Evolutionary conservation across 2,329 filamentous ascomycete species (phyloP), one percentile per base, ranked within the genome.

Genomic region (Fusarium sp.): DNA sequence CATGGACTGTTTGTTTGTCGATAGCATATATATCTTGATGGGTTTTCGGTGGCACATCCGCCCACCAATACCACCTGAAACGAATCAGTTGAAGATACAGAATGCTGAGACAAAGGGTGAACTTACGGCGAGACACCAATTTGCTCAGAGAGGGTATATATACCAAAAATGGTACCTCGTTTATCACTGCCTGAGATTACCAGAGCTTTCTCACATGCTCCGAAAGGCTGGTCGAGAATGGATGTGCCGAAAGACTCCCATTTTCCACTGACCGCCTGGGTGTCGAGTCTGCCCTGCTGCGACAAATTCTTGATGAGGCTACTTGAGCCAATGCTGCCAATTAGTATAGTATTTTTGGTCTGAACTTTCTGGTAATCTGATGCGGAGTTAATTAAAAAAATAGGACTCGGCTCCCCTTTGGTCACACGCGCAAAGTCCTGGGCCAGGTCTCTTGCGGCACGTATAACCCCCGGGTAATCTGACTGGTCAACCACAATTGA

Each of bases 1-100:
- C 82, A 46, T 87, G 67, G 3, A 40, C 6, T 0, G 61, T 72
- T 6, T 44, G 11, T 10, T 56, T 69, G 3, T 32, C 7, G 6
- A 28, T 39, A 0, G 67, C 65, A 17, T 56, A 24, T 1, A 72
- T 45, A 1, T 40, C 5, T 2, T 15, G 1, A 11, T 69, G 58
- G 3, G 47, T 14, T 9, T 65, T 56, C 2, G 70, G 40, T 1
- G 65, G 54, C 1, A 69, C 65, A 17, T 72, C 70, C 0, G 70
- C 70, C 70, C 70, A 72, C 70, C 70, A 72, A 17, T 69, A 69
- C 70, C 70, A 72, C 1, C 70, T 72, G 4, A 0, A 1, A 0
- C 0, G 0, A 17, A 9, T 64, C 0, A 58, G 52, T 11, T 3
- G 1, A 0, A 7, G 10, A 1, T 7, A 2, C 8, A 1, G 0